Percentiles rank a stretch among this genome's conserved stretches.
These are phyloP conservation scores for Boletellus sp. DNA, from an alignment of 768 basidiomycete species.

Conservation along the genomic window DNA sequence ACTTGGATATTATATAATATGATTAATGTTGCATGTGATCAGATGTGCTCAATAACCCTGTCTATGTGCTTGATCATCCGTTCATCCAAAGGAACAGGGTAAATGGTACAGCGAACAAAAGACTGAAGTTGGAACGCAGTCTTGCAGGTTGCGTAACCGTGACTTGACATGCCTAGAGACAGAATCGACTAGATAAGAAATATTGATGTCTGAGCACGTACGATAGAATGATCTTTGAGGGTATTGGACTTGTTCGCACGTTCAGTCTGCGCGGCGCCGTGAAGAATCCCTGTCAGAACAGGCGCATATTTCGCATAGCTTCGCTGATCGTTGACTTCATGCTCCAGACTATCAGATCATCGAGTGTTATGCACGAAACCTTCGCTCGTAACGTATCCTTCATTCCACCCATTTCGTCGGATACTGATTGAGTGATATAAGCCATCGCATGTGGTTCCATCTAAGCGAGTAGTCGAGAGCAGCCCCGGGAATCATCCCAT, in stretches of 20 bases:
- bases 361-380: not conserved
- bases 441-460: not conserved
- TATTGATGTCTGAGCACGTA: not conserved
- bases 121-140: not conserved
- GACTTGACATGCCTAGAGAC: not conserved
- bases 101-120: not conserved
- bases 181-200: not conserved
- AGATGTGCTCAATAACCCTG: too few species aligned
- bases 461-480: not conserved
- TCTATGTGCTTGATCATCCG: too few species aligned
- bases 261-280: not conserved
- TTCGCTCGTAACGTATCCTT: not conserved
- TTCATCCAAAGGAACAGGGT: constrained; percentile 2
- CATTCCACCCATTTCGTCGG: not conserved
- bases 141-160: not conserved
- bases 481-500: not conserved
- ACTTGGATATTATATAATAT: too few species aligned
- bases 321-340: not conserved
- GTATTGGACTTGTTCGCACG: not conserved
- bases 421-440: not conserved
- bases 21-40: too few species aligned
- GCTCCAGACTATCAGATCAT: not conserved
- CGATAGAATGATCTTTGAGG: not conserved
- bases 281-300: not conserved
- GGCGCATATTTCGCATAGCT: not conserved